Percentiles rank a stretch among this genome's conserved stretches.
These are phyloP conservation scores for Camellia granthamiana DNA, from an alignment of 148 eudicot genomes.

Conservation along the genomic window DNA sequence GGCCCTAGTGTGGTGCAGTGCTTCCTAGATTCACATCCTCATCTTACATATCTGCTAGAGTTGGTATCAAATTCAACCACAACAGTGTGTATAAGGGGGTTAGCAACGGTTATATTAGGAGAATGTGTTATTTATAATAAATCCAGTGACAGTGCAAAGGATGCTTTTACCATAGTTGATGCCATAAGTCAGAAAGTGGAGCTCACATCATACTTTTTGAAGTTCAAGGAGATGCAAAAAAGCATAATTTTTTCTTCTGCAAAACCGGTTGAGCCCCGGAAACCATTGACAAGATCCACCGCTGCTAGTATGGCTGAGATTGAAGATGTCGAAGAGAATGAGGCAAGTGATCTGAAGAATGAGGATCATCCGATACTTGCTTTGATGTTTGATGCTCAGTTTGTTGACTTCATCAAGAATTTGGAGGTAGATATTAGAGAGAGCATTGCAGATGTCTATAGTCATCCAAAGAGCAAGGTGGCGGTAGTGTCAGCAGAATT, in stretches of 20 bases:
- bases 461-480: conserved; percentile 81
- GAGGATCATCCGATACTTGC: conserved; percentile 76
- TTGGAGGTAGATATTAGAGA: conserved; percentile 80
- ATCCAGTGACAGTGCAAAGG: conserved; percentile 53
- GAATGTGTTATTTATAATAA: conserved; percentile 73
- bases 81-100: conserved; percentile 60
- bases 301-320: conserved; percentile 82
- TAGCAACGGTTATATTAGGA: conserved; percentile 81
- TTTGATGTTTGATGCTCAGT: conserved; percentile 62
- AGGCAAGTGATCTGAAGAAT: conserved; percentile 36
- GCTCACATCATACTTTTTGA: conserved; percentile 71
- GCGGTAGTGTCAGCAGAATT: conserved; percentile 86
- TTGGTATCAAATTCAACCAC: conserved; percentile 60
- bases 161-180: conserved; percentile 72
- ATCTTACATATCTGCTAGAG: conserved; percentile 79
- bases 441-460: conserved; percentile 66
- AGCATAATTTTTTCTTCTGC: conserved; percentile 58
- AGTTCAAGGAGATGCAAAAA: conserved; percentile 87
- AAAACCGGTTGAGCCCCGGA: conserved; percentile 47
- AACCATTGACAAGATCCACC: conserved; percentile 70
- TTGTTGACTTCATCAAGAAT: conserved; percentile 50
- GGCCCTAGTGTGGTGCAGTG: conserved; percentile 76
- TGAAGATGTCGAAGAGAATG: conserved; percentile 59
- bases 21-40: conserved; percentile 88
- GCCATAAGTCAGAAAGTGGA: conserved; percentile 86